Conservation (phyloP, 768 basidiomycete genomes). For the Rhodotorula paludigena region DNA sequence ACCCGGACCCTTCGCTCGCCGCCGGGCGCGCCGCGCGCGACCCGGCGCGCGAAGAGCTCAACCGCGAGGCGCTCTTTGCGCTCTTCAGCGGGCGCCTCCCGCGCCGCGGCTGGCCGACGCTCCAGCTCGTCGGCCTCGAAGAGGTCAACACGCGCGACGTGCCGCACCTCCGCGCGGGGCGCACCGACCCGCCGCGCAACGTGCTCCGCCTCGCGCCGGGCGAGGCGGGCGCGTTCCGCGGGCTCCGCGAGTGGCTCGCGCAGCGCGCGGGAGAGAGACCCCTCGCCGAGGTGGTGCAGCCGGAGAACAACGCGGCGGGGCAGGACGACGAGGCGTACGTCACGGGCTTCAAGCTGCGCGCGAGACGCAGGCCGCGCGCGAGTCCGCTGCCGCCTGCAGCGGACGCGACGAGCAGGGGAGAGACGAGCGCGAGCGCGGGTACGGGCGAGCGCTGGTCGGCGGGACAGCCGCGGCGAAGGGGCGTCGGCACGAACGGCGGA, state of each 20-base stretch:
- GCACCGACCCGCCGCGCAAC: neutral
- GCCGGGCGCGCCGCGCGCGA: neutral
- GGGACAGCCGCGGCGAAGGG: neutral
- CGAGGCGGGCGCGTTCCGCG: slow-evolving; percentile 15
- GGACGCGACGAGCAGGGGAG: neutral
- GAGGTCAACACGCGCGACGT: neutral
- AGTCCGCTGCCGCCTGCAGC: neutral
- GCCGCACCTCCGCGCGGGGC: neutral
- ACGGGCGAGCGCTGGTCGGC: neutral
- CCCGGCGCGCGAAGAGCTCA: neutral
- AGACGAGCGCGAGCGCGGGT: neutral
- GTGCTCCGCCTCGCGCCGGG: neutral
- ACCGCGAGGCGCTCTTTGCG: slow-evolving; percentile 16
- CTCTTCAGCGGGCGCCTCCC: slow-evolving; percentile 17
- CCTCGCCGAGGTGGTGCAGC: slow-evolving; percentile 8
- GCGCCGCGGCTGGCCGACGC: slow-evolving; percentile 16
- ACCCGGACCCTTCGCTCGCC: neutral
- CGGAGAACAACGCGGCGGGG: neutral
- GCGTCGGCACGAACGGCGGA: slow-evolving; percentile 22
- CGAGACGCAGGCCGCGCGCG: slow-evolving; percentile 7
- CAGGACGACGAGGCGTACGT: slow-evolving; percentile 16
- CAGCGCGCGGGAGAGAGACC: neutral
- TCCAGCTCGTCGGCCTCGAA: slow-evolving; percentile 22
- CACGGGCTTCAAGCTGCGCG: slow-evolving; percentile 13
- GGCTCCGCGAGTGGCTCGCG: slow-evolving; percentile 8